Conservation (phyloP, 2,329 filamentous ascomycete species). For the Arthrobotrys megalospora region DNA sequence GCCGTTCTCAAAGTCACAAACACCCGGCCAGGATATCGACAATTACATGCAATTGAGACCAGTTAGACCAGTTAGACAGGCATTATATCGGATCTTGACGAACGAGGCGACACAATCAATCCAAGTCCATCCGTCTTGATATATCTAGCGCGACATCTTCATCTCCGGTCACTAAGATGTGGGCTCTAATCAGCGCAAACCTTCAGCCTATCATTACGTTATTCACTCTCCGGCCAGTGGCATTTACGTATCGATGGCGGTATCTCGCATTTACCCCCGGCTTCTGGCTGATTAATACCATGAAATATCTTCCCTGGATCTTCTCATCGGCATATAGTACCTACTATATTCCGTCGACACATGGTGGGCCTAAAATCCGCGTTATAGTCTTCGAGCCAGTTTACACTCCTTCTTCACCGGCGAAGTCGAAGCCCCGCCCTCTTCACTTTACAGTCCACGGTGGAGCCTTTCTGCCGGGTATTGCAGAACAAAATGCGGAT, state of each 20-base stretch:
- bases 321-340: slow-evolving; percentile 67
- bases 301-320: slow-evolving; percentile 67
- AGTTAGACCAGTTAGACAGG: too few species aligned
- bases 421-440: slow-evolving; percentile 65
- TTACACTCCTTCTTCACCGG: slow-evolving; percentile 33
- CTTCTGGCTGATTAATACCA: slow-evolving; percentile 67
- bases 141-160: too few species aligned
- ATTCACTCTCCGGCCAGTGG: slow-evolving; percentile 67
- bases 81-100: too few species aligned
- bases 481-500: slow-evolving; percentile 67
- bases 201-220: slow-evolving; percentile 65
- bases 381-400: slow-evolving; percentile 67
- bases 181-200: slow-evolving; percentile 34
- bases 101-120: too few species aligned
- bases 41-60: too few species aligned
- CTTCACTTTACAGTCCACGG: slow-evolving; percentile 70
- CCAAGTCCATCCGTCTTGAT: too few species aligned
- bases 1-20: too few species aligned
- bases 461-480: slow-evolving; percentile 69
- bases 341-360: slow-evolving; percentile 65
- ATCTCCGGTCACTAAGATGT: slow-evolving; percentile 18
- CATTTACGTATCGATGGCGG: slow-evolving; percentile 69
- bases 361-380: slow-evolving; percentile 63
- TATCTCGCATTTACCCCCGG: slow-evolving; percentile 69
- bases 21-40: too few species aligned